Percentiles rank a stretch among this genome's conserved stretches.
These are phyloP conservation scores for Trichoderma sp. DNA, from an alignment of 2,329 filamentous ascomycete species.

Conservation along the genomic window DNA sequence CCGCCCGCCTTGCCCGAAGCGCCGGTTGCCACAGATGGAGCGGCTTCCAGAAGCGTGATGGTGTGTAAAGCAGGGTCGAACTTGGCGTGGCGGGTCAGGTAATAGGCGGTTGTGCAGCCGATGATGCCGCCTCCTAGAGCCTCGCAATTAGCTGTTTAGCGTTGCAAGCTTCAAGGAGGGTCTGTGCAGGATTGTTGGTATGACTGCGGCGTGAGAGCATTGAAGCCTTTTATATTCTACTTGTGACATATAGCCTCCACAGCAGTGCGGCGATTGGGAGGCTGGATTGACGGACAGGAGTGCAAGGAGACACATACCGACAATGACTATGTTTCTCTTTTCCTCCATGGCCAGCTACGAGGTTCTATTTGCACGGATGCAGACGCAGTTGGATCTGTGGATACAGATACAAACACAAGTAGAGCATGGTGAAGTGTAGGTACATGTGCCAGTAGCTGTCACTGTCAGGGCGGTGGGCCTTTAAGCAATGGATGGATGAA, in stretches of 20 bases:
- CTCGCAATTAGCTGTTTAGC: conserved; percentile 5
- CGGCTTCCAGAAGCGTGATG: conserved; percentile 84
- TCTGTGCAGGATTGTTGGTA: neutral
- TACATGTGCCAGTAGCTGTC: neutral
- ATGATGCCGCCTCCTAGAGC: conserved; percentile 81
- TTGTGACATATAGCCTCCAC: too few species aligned
- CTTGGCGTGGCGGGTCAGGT: conserved; percentile 76
- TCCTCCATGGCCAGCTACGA: conserved; percentile 30
- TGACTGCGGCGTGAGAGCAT: neutral
- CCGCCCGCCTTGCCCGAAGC: conserved; percentile 95
- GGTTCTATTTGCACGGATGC: neutral
- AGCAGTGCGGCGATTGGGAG: neutral
- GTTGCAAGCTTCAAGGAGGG: neutral
- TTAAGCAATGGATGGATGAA: neutral
- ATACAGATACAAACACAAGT: neutral
- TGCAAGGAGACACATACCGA: conserved; percentile 37
- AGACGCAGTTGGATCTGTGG: too few species aligned
- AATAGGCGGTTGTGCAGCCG: conserved; percentile 88
- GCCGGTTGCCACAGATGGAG: conserved; percentile 76
- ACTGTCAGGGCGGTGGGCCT: neutral
- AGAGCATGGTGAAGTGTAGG: neutral
- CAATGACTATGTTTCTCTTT: conserved; percentile 48
- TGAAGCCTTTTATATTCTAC: neutral
- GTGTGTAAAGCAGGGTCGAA: conserved; percentile 72
- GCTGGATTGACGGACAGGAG: neutral